Percentiles rank a stretch among this genome's conserved stretches.
phyloP scores from a whole-genome alignment of 768 basidiomycete species.

The Agaricus blazei region DNA sequence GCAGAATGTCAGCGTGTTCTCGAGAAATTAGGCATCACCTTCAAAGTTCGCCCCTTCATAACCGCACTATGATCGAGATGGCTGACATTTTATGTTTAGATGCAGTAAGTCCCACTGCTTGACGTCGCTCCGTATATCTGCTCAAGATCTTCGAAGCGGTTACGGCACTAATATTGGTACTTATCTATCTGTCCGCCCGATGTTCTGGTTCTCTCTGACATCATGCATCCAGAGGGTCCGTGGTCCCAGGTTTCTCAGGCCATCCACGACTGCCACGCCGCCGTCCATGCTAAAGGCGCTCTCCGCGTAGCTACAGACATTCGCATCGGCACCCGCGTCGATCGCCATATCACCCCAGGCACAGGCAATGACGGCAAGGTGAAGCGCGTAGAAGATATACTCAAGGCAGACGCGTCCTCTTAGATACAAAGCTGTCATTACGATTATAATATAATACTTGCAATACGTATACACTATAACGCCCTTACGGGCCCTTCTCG shows the following conservation, averaged over 20 bases:
- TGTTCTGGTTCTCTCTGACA: not conserved
- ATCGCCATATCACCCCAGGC: slow-evolving; percentile 57
- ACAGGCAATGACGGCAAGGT: slow-evolving; percentile 80
- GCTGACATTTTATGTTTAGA: slow-evolving; percentile 30
- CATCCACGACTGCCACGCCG: slow-evolving; percentile 88
- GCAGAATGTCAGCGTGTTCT: slow-evolving; percentile 82
- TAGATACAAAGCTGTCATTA: not conserved
- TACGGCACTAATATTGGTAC: slow-evolving; percentile 88
- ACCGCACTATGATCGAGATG: slow-evolving; percentile 7
- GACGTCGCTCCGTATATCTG: not conserved
- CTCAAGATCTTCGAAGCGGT: slow-evolving; percentile 42
- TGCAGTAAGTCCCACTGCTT: slow-evolving; percentile 50
- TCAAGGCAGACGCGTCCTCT: slow-evolving; percentile 21
- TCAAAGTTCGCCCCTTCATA: slow-evolving; percentile 45
- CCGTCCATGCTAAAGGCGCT: slow-evolving; percentile 73
- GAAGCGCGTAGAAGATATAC: slow-evolving; percentile 72
- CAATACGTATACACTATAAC: slow-evolving; percentile 22
- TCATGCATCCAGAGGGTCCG: slow-evolving; percentile 56
- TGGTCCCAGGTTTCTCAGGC: slow-evolving; percentile 82
- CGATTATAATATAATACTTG: not conserved
- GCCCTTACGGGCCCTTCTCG: slow-evolving; percentile 46
- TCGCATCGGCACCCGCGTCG: slow-evolving; percentile 85
- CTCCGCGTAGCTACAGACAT: slow-evolving; percentile 87
- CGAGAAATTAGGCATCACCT: slow-evolving; percentile 76
- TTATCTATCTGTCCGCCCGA: slow-evolving; percentile 8